A percentile compares a stretch with the other conserved stretches of the same genome.
phyloP scores from a whole-genome alignment of 306 rosid genomes.

The Oxytropis ochrocephala region DNA sequence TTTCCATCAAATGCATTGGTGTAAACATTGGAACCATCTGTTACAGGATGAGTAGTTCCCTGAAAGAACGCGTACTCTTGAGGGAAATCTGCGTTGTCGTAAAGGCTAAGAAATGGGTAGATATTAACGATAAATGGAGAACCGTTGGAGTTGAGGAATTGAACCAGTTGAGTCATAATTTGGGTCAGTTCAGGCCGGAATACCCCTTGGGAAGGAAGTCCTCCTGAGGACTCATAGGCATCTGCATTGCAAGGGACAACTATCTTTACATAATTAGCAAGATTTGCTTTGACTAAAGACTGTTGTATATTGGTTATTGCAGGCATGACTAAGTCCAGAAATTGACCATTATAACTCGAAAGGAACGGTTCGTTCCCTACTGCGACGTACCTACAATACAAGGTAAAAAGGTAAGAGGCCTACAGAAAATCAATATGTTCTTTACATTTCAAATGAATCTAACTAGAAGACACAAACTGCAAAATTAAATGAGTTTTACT shows the following conservation, averaged over 20 bases:
- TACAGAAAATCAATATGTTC: not conserved
- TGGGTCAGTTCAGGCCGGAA: slow-evolving; percentile 76
- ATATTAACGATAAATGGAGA: slow-evolving; percentile 91
- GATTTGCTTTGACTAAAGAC: slow-evolving; percentile 74
- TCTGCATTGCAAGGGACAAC: slow-evolving; percentile 98
- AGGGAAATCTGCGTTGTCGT: slow-evolving; percentile 72
- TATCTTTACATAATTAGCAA: slow-evolving; percentile 74
- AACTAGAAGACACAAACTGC: not conserved
- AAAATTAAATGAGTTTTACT: not conserved
- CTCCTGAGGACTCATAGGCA: slow-evolving; percentile 59
- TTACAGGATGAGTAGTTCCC: slow-evolving; percentile 80
- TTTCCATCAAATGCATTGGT: slow-evolving; percentile 95
- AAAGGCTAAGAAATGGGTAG: slow-evolving; percentile 92
- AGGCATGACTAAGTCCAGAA: slow-evolving; percentile 65
- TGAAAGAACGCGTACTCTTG: slow-evolving; percentile 92
- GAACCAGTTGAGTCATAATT: slow-evolving; percentile 66
- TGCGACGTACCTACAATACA: slow-evolving; percentile 66
- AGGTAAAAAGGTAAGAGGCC: slow-evolving; percentile 3
- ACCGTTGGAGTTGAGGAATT: slow-evolving; percentile 83
- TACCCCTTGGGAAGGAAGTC: slow-evolving; percentile 85
- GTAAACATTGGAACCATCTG: slow-evolving; percentile 80
- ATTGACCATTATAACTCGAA: slow-evolving; percentile 69
- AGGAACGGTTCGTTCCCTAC: slow-evolving; percentile 99
- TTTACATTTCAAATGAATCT: not conserved
- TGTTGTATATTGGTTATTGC: slow-evolving; percentile 73